These are phyloP conservation scores for Boletus bicolor DNA, from an alignment of 768 basidiomycete genomes.

Conservation along the genomic window DNA sequence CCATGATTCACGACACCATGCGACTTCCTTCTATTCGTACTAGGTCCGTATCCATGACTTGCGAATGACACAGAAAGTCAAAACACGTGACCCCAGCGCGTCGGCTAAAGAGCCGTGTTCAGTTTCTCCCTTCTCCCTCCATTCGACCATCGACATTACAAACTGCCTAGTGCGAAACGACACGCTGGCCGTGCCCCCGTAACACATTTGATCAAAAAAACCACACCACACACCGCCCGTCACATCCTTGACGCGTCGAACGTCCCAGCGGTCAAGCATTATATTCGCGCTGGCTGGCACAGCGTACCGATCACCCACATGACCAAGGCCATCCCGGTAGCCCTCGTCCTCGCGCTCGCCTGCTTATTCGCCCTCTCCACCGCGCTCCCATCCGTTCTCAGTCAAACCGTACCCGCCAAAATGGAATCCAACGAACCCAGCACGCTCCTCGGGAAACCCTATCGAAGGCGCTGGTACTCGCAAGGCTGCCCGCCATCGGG, in stretches of 20 bases:
- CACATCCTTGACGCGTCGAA: background rate
- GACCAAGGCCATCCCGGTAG: background rate
- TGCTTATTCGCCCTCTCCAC: slow-evolving; percentile 8
- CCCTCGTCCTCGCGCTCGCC: slow-evolving; percentile 7
- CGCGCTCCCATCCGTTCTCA: slow-evolving; percentile 4
- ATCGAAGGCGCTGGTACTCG: background rate
- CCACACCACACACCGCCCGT: background rate
- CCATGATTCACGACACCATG: too few species aligned
- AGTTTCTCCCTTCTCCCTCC: background rate
- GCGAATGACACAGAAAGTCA: background rate
- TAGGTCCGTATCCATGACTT: background rate
- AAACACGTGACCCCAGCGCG: slow-evolving; percentile 14
- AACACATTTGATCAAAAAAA: background rate
- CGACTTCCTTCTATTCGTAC: background rate
- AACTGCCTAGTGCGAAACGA: background rate
- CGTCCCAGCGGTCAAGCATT: background rate
- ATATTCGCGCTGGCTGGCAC: background rate
- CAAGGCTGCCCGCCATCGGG: background rate
- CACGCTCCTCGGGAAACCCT: slow-evolving; percentile 15
- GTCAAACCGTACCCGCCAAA: background rate
- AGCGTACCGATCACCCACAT: background rate
- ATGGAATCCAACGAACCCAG: slow-evolving; percentile 2
- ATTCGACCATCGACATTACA: background rate
- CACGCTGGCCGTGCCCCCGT: slow-evolving; percentile 14
- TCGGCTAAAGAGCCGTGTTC: background rate